phyloP scores from a whole-genome alignment of 495 filamentous ascomycete genomes.

The Trichocladium antarcticum region DNA sequence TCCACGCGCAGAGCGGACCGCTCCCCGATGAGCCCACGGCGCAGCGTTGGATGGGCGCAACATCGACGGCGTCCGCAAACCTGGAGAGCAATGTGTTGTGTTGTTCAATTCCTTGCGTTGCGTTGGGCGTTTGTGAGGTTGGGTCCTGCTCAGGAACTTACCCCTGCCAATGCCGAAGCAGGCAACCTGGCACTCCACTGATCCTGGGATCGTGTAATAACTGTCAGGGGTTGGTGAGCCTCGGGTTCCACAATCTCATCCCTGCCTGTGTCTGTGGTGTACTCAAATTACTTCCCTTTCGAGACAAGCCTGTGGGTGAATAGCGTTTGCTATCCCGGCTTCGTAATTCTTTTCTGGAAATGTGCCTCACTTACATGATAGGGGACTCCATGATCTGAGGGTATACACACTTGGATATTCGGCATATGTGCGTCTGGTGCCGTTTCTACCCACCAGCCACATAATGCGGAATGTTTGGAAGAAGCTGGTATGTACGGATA shows the following conservation, averaged over 20 bases:
- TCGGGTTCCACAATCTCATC: slow-evolving; percentile 14
- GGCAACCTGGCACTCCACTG: slow-evolving; percentile 7
- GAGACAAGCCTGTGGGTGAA: slow-evolving; percentile 15
- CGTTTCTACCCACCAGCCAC: no score
- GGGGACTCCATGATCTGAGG: no score
- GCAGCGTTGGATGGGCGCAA: slow-evolving; percentile 10
- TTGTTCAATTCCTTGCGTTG: slow-evolving; percentile 1
- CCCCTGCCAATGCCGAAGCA: slow-evolving; percentile 12
- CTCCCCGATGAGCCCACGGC: slow-evolving; percentile 6
- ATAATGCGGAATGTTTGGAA: no score
- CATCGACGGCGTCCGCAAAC: slow-evolving; percentile 1
- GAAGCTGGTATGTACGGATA: no score
- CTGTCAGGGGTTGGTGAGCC: slow-evolving; percentile 13
- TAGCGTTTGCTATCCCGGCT: no score
- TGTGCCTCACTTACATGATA: no score
- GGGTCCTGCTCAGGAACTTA: neutral
- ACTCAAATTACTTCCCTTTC: slow-evolving; percentile 2
- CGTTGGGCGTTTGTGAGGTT: neutral
- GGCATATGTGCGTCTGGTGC: no score
- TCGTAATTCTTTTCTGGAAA: no score
- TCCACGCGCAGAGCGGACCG: slow-evolving; percentile 8
- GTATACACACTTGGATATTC: no score
- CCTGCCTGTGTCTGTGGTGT: slow-evolving; percentile 11
- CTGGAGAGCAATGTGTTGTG: neutral
- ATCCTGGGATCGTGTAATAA: slow-evolving; percentile 18